Evolutionary conservation across 1,284 basidiomycete species (phyloP).

Genomic region (Rugosomyces carneus): DNA sequence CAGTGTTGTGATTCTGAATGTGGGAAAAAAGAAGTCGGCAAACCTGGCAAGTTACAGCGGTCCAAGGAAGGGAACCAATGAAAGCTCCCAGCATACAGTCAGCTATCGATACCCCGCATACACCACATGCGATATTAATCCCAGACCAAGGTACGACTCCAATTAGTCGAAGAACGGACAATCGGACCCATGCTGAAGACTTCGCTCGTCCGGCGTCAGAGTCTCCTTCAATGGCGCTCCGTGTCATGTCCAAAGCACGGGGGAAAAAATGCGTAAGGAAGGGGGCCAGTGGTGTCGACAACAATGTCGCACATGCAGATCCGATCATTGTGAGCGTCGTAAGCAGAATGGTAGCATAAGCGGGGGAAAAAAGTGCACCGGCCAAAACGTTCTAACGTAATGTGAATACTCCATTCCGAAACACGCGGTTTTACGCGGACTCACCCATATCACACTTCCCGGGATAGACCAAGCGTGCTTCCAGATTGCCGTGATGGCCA

Average conservation of each 20-base stretch:
- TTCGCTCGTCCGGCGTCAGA: slow-evolving; percentile 24
- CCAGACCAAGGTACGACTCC: slow-evolving; percentile 92
- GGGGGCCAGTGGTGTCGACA: slow-evolving; percentile 80
- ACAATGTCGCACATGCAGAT: slow-evolving; percentile 72
- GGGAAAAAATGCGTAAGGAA: slow-evolving; percentile 77
- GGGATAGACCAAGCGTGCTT: slow-evolving; percentile 95
- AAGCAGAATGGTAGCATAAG: slow-evolving; percentile 72
- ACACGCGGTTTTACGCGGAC: slow-evolving; percentile 22
- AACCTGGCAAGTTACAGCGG: slow-evolving; percentile 80
- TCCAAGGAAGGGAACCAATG: slow-evolving; percentile 80
- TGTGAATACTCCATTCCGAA: slow-evolving; percentile 5
- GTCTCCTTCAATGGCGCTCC: slow-evolving; percentile 56
- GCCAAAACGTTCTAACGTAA: slow-evolving; percentile 75
- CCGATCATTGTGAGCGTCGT: slow-evolving; percentile 81
- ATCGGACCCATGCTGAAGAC: slow-evolving; percentile 75
- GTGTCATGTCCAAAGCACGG: slow-evolving; percentile 76
- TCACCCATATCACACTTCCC: slow-evolving; percentile 83
- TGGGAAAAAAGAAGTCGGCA: slow-evolving; percentile 18
- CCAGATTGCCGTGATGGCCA: slow-evolving; percentile 83
- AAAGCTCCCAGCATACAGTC: slow-evolving; percentile 79
- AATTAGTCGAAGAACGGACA: slow-evolving; percentile 80
- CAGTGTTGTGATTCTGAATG: slow-evolving; percentile 8
- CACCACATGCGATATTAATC: slow-evolving; percentile 90
- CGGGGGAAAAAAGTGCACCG: slow-evolving; percentile 78
- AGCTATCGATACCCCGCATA: slow-evolving; percentile 69